These are phyloP conservation scores for Phytomonas sp. DNA, from an alignment of 208 protist species.

Conservation along the genomic window DNA sequence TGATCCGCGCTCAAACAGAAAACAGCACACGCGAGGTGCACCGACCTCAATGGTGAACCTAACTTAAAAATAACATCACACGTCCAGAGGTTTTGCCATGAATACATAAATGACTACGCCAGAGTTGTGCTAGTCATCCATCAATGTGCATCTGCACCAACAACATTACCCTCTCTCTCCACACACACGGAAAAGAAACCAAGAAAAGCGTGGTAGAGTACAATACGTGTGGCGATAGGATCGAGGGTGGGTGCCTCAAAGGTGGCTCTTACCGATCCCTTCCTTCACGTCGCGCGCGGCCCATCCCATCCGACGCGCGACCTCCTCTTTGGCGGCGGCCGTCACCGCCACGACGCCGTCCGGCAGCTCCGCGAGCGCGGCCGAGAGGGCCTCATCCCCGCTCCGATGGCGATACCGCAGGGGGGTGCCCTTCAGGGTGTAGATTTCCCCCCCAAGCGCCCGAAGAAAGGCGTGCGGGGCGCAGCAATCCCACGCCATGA, in stretches of 20 bases:
- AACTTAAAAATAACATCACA: not conserved
- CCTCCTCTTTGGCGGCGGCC: conserved; percentile 17
- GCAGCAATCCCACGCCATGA: conserved; percentile 77
- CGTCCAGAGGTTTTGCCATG: not conserved
- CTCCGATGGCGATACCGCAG: conserved; percentile 21
- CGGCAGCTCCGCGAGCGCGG: conserved; percentile 18
- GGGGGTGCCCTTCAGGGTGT: conserved; percentile 19
- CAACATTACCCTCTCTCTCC: not conserved
- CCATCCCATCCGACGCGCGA: conserved; percentile 34
- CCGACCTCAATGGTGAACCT: not conserved
- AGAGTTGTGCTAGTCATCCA: not conserved
- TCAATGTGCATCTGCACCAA: not conserved
- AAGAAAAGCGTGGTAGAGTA: not conserved
- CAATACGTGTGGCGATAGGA: not conserved
- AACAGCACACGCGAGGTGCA: not conserved
- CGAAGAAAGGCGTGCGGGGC: conserved; percentile 61
- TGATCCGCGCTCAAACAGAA: not conserved
- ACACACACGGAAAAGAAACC: conserved; percentile 4
- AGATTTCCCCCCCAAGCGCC: conserved; percentile 51
- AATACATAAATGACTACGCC: not conserved
- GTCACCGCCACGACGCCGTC: conserved; percentile 32
- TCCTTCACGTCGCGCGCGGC: not conserved
- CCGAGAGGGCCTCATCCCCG: not conserved
- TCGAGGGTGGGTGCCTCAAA: conserved; percentile 2
- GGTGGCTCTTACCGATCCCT: not conserved